Conservation (phyloP, 2,329 filamentous ascomycete species). For the Botryotinia narcissicola region DNA sequence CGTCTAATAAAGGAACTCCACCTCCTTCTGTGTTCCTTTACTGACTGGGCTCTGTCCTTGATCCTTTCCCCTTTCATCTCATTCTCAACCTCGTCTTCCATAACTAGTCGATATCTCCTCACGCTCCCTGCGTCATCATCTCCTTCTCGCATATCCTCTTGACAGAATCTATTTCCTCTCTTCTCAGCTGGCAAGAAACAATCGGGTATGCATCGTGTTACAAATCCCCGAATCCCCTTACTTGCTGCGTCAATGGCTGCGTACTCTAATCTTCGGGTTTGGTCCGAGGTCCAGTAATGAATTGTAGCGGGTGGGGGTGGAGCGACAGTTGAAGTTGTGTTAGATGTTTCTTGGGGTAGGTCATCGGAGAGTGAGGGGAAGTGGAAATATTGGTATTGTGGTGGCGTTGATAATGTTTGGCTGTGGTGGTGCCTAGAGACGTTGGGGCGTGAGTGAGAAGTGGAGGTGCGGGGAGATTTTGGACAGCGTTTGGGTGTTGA, state of each 20-base stretch:
- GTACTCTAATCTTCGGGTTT: slow-evolving; percentile 61
- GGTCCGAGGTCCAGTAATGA: slow-evolving; percentile 66
- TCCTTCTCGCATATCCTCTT: slow-evolving; percentile 24
- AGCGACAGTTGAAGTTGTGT: slow-evolving; percentile 38
- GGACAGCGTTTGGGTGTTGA: slow-evolving; percentile 21
- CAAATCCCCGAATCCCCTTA: slow-evolving; percentile 58
- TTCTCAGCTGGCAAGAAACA: slow-evolving; percentile 55
- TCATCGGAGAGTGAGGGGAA: slow-evolving; percentile 32
- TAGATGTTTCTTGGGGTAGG: slow-evolving; percentile 3
- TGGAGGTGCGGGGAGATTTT: slow-evolving; percentile 24
- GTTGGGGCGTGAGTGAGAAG: not conserved
- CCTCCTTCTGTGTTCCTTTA: slow-evolving; percentile 1
- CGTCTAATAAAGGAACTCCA: slow-evolving; percentile 12
- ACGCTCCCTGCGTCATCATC: slow-evolving; percentile 57
- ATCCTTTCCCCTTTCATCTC: not conserved
- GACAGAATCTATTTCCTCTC: slow-evolving; percentile 56
- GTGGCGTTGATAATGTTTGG: slow-evolving; percentile 13
- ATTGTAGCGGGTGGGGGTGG: slow-evolving; percentile 56
- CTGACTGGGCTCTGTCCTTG: not conserved
- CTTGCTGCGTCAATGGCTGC: slow-evolving; percentile 64
- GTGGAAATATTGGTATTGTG: slow-evolving; percentile 36
- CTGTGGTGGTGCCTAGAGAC: slow-evolving; percentile 21
- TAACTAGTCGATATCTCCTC: slow-evolving; percentile 56
- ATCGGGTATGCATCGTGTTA: slow-evolving; percentile 58
- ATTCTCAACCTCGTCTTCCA: slow-evolving; percentile 23